Percentiles rank a stretch among this genome's conserved stretches.
Evolutionary conservation across 257 asterid genomes (phyloP).

Genomic region (Leptodermis oblonga): DNA sequence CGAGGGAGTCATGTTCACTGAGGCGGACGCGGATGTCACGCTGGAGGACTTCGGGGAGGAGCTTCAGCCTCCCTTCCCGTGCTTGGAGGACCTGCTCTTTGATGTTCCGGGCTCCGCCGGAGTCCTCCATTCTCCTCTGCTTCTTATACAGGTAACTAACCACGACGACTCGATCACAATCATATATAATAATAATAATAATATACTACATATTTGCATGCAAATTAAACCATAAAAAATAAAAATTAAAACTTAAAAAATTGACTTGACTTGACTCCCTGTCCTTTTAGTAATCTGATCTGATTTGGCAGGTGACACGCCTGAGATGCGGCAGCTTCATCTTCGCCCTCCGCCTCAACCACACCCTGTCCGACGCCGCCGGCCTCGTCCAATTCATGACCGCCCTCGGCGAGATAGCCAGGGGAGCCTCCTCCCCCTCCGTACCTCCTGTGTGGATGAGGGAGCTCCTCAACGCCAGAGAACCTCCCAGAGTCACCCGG

Average conservation of each 20-base stretch:
- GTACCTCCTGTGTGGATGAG: constrained; percentile 54
- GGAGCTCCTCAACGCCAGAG: constrained; percentile 45
- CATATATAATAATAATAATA: no score
- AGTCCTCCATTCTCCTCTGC: constrained; percentile 38
- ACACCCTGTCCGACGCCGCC: constrained; percentile 57
- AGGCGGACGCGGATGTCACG: constrained; percentile 56
- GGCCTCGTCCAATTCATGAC: constrained; percentile 64
- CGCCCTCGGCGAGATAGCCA: constrained; percentile 58
- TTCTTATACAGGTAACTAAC: constrained; percentile 53
- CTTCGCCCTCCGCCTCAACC: constrained; percentile 56
- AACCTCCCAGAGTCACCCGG: constrained; percentile 36
- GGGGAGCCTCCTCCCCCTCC: constrained; percentile 43
- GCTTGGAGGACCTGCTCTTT: constrained; percentile 55
- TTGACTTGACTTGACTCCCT: no score
- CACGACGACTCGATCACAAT: no score
- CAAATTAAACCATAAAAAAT: no score
- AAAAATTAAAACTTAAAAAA: no score
- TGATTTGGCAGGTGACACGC: constrained; percentile 63
- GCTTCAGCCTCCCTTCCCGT: constrained; percentile 60
- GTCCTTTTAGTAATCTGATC: no score
- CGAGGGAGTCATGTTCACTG: constrained; percentile 58
- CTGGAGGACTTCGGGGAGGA: constrained; percentile 50
- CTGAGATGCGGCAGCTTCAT: constrained; percentile 62
- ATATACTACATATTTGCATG: no score
- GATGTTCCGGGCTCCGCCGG: constrained; percentile 52